phyloP scores from a whole-genome alignment of 768 basidiomycete species.

The Psilocybe azurescens region DNA sequence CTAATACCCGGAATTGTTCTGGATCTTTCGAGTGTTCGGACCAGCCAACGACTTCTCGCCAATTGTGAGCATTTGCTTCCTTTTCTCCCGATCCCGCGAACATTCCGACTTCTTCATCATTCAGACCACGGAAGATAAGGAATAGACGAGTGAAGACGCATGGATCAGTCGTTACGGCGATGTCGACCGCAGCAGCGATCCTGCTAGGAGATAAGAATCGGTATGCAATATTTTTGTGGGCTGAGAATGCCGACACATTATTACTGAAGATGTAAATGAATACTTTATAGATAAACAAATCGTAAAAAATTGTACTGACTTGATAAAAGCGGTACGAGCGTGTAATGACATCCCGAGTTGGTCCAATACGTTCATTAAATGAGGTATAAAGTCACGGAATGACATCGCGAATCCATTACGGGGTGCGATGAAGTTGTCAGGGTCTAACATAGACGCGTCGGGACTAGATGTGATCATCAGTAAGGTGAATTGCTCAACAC shows the following conservation, averaged over 20 bases:
- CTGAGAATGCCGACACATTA: slow-evolving; percentile 74
- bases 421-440: slow-evolving; percentile 78
- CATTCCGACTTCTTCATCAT: slow-evolving; percentile 76
- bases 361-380: slow-evolving; percentile 82
- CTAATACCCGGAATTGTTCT: slow-evolving; percentile 76
- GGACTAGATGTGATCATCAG: slow-evolving; percentile 52
- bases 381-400: slow-evolving; percentile 78
- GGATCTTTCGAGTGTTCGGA: slow-evolving; percentile 81
- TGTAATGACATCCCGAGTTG: slow-evolving; percentile 84
- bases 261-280: slow-evolving; percentile 50
- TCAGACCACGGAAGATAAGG: slow-evolving; percentile 83
- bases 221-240: slow-evolving; percentile 88
- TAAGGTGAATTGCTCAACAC: neutral
- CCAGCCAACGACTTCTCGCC: slow-evolving; percentile 83
- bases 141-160: slow-evolving; percentile 86
- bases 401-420: slow-evolving; percentile 89
- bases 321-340: slow-evolving; percentile 83
- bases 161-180: slow-evolving; percentile 80
- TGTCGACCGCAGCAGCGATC: slow-evolving; percentile 87
- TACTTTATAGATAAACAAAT: neutral
- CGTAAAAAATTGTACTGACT: slow-evolving; percentile 47
- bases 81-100: slow-evolving; percentile 86
- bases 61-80: slow-evolving; percentile 81
- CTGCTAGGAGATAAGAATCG: slow-evolving; percentile 82
- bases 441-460: slow-evolving; percentile 77